These are phyloP conservation scores for Penicillium subrubescens DNA, from an alignment of 495 filamentous ascomycete species.

Conservation along the genomic window DNA sequence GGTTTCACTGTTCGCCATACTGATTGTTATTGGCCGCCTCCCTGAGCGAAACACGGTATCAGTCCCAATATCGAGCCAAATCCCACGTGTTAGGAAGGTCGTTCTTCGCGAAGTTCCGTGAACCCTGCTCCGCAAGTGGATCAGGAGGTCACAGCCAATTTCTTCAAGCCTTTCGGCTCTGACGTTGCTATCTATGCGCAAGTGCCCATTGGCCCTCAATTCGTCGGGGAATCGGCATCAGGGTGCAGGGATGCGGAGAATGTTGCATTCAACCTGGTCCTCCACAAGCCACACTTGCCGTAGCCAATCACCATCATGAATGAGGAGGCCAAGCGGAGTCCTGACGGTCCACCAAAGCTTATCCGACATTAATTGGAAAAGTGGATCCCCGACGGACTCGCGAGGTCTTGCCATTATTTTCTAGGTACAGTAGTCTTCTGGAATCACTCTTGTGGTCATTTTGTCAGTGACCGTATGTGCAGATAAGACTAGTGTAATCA, in stretches of 20 bases:
- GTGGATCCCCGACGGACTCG: neutral
- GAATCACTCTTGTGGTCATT: neutral
- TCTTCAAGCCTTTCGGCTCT: neutral
- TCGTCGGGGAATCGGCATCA: neutral
- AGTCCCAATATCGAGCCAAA: neutral
- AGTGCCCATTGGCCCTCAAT: neutral
- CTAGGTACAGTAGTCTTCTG: neutral
- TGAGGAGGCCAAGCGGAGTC: neutral
- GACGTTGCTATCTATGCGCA: neutral
- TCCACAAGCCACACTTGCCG: neutral
- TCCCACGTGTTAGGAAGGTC: constrained; percentile 1
- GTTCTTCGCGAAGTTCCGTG: neutral
- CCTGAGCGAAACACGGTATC: neutral
- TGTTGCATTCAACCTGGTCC: neutral
- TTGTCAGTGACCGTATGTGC: neutral
- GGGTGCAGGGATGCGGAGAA: neutral
- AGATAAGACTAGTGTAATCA: neutral
- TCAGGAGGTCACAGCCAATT: neutral
- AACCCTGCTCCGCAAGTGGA: neutral
- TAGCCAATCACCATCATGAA: neutral
- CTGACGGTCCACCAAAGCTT: neutral
- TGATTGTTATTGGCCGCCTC: neutral
- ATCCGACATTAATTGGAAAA: neutral
- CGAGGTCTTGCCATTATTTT: neutral
- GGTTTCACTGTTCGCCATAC: too few species aligned